Evolutionary conservation across 768 basidiomycete species (phyloP), one percentile per base, ranked within the genome.

Genomic region (Serendipita sp.): DNA sequence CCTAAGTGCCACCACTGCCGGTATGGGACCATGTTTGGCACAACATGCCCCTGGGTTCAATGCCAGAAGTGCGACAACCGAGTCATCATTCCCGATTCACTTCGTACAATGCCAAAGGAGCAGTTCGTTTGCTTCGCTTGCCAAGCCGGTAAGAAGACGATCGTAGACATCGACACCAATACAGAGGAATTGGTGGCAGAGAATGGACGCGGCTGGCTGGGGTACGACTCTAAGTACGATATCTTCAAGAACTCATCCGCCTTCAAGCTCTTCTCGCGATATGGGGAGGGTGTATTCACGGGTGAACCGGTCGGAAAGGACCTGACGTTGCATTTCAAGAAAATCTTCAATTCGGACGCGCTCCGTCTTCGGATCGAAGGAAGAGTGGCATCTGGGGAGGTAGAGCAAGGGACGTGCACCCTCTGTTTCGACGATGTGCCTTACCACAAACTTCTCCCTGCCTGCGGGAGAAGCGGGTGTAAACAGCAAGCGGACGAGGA

Each of bases 1-100:
- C 70, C 70, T 3, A 70, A 67, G 9, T 71, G 70, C 60, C 53
- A 69, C 43, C 70, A 69, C 41, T 71, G 69, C 56, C 70, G 70
- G 17, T 65, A 66, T 44, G 60, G 56, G 16, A 64, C 45, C 17
- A 48, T 28, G 45, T 20, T 28, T 48, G 26, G n/a, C 9, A 28
- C 45, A 20, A 20, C 61, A 0, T 71, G 70, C 30, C 70, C 69
- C 0, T 69, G 66, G 68, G 33, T 71, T 30, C 68, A 67, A 26
- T 71, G 70, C 45, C 64, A 65, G 4, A 14, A 28, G 3, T 71
- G 70, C 50, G 60, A 62, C 20, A 71, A 70, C 62, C 69, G 70
- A 16, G 42, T 71, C 61, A 66, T 71, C 42, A 65, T 70, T 30
- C 70, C 70, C 0, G 34, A 30, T 4, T 16, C 38, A 26, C 68